Conservation (phyloP, 2,329 filamentous ascomycete genomes). For the Phaeosphaeriaceae sp. region DNA sequence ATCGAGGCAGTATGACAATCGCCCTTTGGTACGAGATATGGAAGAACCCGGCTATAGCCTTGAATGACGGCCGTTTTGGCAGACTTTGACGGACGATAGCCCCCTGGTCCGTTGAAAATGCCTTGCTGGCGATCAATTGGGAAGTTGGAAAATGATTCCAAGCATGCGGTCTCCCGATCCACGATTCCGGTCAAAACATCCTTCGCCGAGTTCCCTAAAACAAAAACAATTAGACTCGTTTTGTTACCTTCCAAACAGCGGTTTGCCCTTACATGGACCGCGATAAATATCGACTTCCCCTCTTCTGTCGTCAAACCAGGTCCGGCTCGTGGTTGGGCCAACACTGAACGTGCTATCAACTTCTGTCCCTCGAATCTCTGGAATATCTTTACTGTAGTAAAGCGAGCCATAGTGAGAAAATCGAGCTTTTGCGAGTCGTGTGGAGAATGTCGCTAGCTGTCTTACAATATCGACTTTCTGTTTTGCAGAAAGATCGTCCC, state of each 20-base stretch:
- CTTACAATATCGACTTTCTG: constrained; percentile 4
- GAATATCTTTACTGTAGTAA: constrained; percentile 6
- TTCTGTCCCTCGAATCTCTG: not conserved
- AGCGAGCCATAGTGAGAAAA: constrained; percentile 5
- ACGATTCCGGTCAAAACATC: constrained; percentile 32
- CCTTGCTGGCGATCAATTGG: constrained; percentile 6
- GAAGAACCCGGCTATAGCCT: constrained; percentile 1
- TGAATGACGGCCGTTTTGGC: constrained; percentile 16
- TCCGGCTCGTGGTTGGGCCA: constrained; percentile 7
- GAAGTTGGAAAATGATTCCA: constrained; percentile 13
- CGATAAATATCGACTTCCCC: constrained; percentile 11
- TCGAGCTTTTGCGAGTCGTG: not conserved
- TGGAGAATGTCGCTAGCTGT: not conserved
- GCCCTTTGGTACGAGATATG: constrained; percentile 11
- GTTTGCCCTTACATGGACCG: constrained; percentile 20
- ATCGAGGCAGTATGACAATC: constrained; percentile 16
- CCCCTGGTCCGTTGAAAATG: constrained; percentile 19
- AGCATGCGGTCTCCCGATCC: constrained; percentile 37
- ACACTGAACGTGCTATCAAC: constrained; percentile 7
- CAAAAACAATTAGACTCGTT: not conserved
- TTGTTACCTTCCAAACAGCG: not conserved
- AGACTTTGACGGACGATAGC: constrained; percentile 16
- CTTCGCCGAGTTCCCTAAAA: constrained; percentile 19
- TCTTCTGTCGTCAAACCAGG: constrained; percentile 8
- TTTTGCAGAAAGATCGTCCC: constrained; percentile 3